These are phyloP conservation scores for Xylariaceae sp. DNA, from an alignment of 2,329 filamentous ascomycete genomes.

Conservation along the genomic window DNA sequence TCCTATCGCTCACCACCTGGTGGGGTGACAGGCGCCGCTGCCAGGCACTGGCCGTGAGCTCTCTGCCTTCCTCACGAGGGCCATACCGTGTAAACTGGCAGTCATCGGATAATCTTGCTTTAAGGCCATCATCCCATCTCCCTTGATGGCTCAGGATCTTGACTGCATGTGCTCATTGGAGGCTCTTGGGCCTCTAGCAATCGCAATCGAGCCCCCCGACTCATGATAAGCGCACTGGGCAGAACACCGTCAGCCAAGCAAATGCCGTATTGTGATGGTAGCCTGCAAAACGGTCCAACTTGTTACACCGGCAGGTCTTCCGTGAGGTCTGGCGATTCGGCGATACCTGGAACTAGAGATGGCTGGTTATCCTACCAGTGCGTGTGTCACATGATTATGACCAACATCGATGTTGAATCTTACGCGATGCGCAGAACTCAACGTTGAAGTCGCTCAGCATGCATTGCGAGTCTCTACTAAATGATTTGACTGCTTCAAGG, in stretches of 20 bases:
- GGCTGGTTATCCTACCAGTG: slow-evolving; percentile 5
- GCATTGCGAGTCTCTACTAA: no score
- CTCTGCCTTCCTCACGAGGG: slow-evolving; percentile 17
- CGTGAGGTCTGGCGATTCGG: slow-evolving; percentile 1
- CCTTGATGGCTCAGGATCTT: background rate
- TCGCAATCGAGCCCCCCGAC: slow-evolving; percentile 3
- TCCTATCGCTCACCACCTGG: slow-evolving; percentile 23
- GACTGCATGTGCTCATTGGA: background rate
- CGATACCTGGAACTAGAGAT: background rate
- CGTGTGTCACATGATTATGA: slow-evolving; percentile 17
- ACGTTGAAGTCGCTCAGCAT: slow-evolving; percentile 2
- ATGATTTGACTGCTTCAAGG: no score
- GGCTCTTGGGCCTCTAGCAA: background rate
- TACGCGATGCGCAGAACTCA: slow-evolving; percentile 7
- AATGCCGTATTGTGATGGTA: no score
- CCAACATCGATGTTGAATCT: slow-evolving; percentile 12
- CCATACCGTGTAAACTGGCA: slow-evolving; percentile 13
- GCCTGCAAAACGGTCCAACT: slow-evolving; percentile 3
- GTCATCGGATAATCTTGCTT: no score
- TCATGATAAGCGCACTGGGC: slow-evolving; percentile 14
- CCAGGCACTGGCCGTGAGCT: slow-evolving; percentile 19
- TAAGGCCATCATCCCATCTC: no score
- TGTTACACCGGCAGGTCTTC: slow-evolving; percentile 1
- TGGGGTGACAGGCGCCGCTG: slow-evolving; percentile 18
- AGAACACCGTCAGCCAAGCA: no score